A percentile compares a stretch with the other conserved stretches of the same genome.
Evolutionary conservation across 306 rosid species (phyloP).

Genomic region (Phaseolus lunatus): DNA sequence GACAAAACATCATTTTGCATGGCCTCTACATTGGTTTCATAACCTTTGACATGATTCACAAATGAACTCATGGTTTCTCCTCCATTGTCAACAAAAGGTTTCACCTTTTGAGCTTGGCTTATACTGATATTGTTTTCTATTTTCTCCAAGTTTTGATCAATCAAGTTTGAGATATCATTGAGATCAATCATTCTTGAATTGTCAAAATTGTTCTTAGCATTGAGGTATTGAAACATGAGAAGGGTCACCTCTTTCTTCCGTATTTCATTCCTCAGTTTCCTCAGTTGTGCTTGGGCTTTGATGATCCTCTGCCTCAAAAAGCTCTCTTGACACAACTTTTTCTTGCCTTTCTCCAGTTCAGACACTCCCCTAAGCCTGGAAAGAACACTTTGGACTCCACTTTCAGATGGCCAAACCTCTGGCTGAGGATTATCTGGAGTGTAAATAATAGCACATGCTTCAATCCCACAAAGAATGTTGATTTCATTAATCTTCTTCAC

Average conservation of each 20-base stretch:
- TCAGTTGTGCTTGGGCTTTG: conserved; percentile 27
- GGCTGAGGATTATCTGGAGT: conserved; percentile 30
- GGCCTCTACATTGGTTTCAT: background rate
- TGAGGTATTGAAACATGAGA: conserved; percentile 40
- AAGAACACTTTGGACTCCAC: background rate
- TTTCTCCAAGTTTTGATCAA: conserved; percentile 35
- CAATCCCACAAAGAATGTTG: conserved; percentile 37
- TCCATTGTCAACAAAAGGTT: background rate
- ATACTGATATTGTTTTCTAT: background rate
- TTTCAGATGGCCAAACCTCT: conserved; percentile 48
- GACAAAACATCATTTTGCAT: background rate
- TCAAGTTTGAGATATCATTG: conserved; percentile 32
- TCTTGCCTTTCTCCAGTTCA: conserved; percentile 25
- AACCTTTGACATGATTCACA: background rate
- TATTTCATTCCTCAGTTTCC: conserved; percentile 25
- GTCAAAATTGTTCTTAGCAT: background rate
- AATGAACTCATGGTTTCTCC: background rate
- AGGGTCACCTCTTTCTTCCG: conserved; percentile 29
- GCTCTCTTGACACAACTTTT: conserved; percentile 42
- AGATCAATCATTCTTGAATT: conserved; percentile 7
- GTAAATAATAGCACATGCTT: conserved; percentile 47
- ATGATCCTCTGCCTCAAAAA: conserved; percentile 32
- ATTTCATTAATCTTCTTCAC: conserved; percentile 32
- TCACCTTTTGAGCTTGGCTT: background rate
- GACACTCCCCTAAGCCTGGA: background rate